Percentiles rank a stretch among this genome's conserved stretches.
phyloP scores from a whole-genome alignment of 2,329 filamentous ascomycete genomes.

The Trichoderma koningiopsis region DNA sequence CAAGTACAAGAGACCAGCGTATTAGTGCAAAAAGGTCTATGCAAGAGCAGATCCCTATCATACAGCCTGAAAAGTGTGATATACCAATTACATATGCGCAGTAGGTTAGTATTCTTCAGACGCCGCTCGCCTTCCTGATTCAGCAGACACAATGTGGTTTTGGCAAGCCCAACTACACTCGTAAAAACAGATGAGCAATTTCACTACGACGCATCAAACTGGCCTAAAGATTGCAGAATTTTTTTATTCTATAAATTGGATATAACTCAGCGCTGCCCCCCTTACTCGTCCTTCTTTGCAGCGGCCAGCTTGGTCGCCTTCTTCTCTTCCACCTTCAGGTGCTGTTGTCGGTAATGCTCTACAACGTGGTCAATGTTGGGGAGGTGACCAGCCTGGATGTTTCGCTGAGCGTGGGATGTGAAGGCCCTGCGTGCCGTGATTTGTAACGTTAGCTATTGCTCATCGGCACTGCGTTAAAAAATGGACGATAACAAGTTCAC shows the following conservation, averaged over 20 bases:
- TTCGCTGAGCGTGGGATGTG: conserved; percentile 52
- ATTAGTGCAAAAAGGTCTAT: not conserved
- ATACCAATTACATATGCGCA: not conserved
- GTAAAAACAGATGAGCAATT: not conserved
- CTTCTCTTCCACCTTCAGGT: conserved; percentile 57
- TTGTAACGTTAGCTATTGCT: not conserved
- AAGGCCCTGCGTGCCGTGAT: conserved; percentile 45
- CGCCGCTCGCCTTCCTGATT: not conserved
- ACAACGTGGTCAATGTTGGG: conserved; percentile 58
- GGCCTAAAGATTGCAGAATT: conserved; percentile 7
- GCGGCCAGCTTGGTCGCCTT: conserved; percentile 53
- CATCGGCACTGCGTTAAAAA: not conserved
- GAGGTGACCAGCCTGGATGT: conserved; percentile 58
- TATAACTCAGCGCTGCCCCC: conserved; percentile 11
- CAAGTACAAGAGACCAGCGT: not conserved
- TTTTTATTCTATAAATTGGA: conserved; percentile 17
- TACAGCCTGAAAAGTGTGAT: not conserved
- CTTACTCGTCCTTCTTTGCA: conserved; percentile 38
- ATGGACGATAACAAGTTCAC: conserved; percentile 29
- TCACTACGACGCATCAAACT: not conserved
- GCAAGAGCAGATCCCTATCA: not conserved
- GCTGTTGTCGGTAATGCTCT: conserved; percentile 59
- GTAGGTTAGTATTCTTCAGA: not conserved
- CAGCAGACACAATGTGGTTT: not conserved
- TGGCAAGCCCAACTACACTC: not conserved